Conservation (phyloP, 1,284 basidiomycete genomes). For the Thecaphora thlaspeos region DNA sequence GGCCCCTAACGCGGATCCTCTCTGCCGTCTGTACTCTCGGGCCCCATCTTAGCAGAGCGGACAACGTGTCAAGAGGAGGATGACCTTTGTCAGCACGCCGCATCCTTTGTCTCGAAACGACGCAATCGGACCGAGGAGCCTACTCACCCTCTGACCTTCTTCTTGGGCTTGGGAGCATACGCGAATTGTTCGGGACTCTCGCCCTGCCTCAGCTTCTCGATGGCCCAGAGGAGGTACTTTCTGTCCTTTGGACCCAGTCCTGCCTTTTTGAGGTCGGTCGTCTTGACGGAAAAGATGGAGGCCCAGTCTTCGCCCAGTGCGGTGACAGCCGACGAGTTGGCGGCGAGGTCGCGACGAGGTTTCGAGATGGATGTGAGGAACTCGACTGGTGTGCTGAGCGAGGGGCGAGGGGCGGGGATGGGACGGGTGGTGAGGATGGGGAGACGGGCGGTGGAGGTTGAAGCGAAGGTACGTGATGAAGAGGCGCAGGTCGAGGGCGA, state of each 20-base stretch:
- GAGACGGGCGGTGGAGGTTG: not conserved
- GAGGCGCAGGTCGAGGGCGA: not conserved
- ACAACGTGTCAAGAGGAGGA: not conserved
- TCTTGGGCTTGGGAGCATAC: conserved; percentile 68
- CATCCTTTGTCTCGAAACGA: too few relatives aligned
- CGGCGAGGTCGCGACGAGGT: conserved; percentile 66
- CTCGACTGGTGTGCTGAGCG: conserved; percentile 22
- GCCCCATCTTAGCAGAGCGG: conserved; percentile 58
- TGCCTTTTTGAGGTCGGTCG: conserved; percentile 66
- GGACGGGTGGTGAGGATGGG: not conserved
- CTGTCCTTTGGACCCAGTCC: conserved; percentile 70
- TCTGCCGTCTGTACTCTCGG: conserved; percentile 68
- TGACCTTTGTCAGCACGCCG: not conserved
- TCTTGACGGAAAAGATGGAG: conserved; percentile 67
- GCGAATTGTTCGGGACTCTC: conserved; percentile 66
- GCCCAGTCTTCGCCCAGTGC: conserved; percentile 65
- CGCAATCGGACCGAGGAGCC: not conserved
- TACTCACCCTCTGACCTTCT: conserved; percentile 66
- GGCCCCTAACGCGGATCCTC: conserved; percentile 59
- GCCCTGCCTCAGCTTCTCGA: conserved; percentile 72
- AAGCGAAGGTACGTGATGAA: not conserved
- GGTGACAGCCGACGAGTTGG: conserved; percentile 38
- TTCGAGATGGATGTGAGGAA: conserved; percentile 74
- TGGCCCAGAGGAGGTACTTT: conserved; percentile 76
- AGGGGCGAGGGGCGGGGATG: not conserved